Conservation (phyloP, 805 yeast species). For the Komagataella pastoris region DNA sequence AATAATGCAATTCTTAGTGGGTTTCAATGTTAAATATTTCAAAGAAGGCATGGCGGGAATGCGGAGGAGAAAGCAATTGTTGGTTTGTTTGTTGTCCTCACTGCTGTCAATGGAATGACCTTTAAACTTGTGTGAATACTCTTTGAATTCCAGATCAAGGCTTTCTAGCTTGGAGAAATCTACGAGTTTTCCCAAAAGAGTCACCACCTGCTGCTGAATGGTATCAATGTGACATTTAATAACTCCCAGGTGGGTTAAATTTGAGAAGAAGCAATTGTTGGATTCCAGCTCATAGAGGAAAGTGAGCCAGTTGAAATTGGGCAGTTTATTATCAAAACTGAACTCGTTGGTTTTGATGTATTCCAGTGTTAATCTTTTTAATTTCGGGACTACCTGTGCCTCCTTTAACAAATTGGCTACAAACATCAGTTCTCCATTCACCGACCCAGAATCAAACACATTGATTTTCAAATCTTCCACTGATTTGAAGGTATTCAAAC, state of each 20-base stretch:
- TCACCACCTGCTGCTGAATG: slow-evolving; percentile 6
- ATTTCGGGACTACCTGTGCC: neutral
- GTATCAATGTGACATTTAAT: slow-evolving; percentile 12
- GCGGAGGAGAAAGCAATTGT: slow-evolving; percentile 4
- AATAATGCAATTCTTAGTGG: slow-evolving; percentile 13
- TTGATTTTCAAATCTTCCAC: neutral
- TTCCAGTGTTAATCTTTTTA: neutral
- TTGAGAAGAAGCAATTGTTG: slow-evolving; percentile 1
- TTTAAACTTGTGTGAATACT: slow-evolving; percentile 12
- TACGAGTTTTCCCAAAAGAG: slow-evolving; percentile 2
- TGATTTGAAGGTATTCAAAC: neutral
- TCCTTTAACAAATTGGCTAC: neutral
- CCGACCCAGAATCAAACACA: neutral
- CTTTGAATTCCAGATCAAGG: slow-evolving; percentile 10
- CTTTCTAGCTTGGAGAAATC: slow-evolving; percentile 5
- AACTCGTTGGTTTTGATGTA: neutral
- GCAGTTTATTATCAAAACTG: neutral
- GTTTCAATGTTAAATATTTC: slow-evolving; percentile 9
- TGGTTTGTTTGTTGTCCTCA: neutral
- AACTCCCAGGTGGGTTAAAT: slow-evolving; percentile 8
- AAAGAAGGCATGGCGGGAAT: slow-evolving; percentile 10
- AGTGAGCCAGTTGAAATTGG: neutral
- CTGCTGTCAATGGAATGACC: slow-evolving; percentile 5
- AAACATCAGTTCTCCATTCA: neutral
- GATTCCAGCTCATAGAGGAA: neutral